Conservation (phyloP, 768 basidiomycete genomes). For the Thelephora ganbajun region DNA sequence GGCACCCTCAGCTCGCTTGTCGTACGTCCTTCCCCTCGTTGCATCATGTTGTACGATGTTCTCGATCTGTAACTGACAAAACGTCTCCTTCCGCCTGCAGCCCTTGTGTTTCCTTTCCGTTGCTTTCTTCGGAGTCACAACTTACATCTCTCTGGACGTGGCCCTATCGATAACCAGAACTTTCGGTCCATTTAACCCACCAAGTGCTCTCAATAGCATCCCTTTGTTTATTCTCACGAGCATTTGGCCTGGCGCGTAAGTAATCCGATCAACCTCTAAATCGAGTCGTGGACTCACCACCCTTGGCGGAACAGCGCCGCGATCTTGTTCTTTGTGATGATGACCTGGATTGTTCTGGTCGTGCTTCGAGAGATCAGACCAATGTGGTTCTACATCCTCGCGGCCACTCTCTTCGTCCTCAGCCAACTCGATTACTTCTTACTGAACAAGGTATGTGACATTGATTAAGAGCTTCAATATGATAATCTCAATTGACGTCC, state of each 20-base stretch:
- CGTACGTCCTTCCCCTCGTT: conserved; percentile 25
- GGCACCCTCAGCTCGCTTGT: conserved; percentile 62
- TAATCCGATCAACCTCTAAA: conserved; percentile 8
- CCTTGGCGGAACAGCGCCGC: conserved; percentile 31
- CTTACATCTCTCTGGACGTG: conserved; percentile 79
- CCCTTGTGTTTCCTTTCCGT: conserved; percentile 45
- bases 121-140: conserved; percentile 54
- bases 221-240: conserved; percentile 71
- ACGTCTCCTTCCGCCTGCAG: conserved; percentile 20
- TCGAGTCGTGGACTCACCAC: not conserved
- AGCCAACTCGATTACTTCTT: conserved; percentile 78
- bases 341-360: conserved; percentile 67
- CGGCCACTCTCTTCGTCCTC: conserved; percentile 66
- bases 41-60: not conserved
- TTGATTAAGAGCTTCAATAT: not conserved
- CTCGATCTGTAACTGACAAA: not conserved
- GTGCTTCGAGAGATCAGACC: conserved; percentile 72
- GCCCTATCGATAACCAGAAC: conserved; percentile 49
- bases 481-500: not conserved
- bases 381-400: conserved; percentile 61
- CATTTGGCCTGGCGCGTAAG: conserved; percentile 69
- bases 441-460: conserved; percentile 38
- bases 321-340: conserved; percentile 56
- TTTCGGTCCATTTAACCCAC: conserved; percentile 47
- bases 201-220: conserved; percentile 42